phyloP scores from a whole-genome alignment of 225 moss, liverwort and hornwort genomes.

The Pleurozium schreberi region DNA sequence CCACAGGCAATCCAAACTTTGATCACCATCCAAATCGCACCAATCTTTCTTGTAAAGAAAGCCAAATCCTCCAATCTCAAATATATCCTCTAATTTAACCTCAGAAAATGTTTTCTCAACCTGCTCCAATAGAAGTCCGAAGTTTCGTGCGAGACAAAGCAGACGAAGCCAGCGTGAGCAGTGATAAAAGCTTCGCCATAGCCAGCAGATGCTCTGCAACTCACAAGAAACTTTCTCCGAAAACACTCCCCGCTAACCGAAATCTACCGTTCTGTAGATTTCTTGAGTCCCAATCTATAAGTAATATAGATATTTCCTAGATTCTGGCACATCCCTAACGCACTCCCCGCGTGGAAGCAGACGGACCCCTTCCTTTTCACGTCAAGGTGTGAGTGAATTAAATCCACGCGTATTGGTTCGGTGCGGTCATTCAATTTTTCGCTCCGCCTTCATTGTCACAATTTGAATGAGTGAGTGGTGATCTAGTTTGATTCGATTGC shows the following conservation, averaged over 20 bases:
- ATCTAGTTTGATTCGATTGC: background rate
- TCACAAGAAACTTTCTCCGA: background rate
- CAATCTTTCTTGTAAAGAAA: background rate
- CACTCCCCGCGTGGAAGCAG: background rate
- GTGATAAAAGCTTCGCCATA: slow-evolving; percentile 19
- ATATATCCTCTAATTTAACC: background rate
- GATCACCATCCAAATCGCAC: background rate
- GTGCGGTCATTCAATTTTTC: background rate
- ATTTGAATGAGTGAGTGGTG: background rate
- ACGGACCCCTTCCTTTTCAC: background rate
- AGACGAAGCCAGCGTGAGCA: background rate
- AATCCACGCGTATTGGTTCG: background rate
- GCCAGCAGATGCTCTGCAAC: slow-evolving; percentile 26
- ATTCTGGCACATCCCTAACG: background rate
- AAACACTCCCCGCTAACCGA: background rate
- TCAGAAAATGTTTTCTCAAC: background rate
- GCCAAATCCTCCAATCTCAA: background rate
- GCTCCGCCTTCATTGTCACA: background rate
- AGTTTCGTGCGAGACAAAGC: background rate
- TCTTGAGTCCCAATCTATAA: rapidly evolving
- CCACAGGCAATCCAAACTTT: background rate
- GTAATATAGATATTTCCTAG: rapidly evolving
- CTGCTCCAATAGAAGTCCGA: background rate
- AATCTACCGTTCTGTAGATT: background rate
- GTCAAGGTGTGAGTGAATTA: background rate